phyloP scores from a whole-genome alignment of 1,284 basidiomycete genomes.

The Ceratobasidium sp. region DNA sequence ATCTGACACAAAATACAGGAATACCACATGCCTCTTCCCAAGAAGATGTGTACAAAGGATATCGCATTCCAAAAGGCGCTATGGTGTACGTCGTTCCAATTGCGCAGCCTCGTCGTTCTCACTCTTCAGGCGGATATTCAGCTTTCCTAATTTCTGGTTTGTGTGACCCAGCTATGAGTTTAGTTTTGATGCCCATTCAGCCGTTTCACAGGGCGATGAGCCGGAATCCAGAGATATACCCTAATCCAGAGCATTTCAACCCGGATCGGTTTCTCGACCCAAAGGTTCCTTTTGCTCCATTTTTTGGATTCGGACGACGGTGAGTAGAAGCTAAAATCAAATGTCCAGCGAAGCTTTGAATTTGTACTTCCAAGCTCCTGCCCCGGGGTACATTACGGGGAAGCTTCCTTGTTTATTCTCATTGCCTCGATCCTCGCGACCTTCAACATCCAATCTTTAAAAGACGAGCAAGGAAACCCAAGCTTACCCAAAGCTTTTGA shows the following conservation, averaged over 20 bases:
- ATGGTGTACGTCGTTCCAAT: slow-evolving; percentile 1
- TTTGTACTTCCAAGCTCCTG: slow-evolving; percentile 14
- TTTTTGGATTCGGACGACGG: slow-evolving; percentile 24
- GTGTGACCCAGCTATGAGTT: neutral
- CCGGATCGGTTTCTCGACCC: slow-evolving; percentile 23
- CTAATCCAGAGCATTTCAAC: slow-evolving; percentile 4
- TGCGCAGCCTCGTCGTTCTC: neutral
- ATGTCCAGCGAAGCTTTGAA: no score
- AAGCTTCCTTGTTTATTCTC: slow-evolving; percentile 29
- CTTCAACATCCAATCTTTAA: slow-evolving; percentile 44
- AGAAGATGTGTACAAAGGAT: slow-evolving; percentile 15
- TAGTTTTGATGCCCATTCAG: no score
- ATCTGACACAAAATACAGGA: neutral
- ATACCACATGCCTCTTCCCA: slow-evolving; percentile 2
- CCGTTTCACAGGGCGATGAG: slow-evolving; percentile 6
- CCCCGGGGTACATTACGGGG: slow-evolving; percentile 34
- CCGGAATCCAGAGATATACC: neutral
- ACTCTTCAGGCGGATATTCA: neutral
- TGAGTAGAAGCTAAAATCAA: neutral
- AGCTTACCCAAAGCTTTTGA: neutral
- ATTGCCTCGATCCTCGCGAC: slow-evolving; percentile 43
- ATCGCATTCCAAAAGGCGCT: slow-evolving; percentile 14
- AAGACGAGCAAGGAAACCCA: slow-evolving; percentile 42
- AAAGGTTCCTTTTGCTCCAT: neutral
- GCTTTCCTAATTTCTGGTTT: slow-evolving; percentile 3